phyloP scores from a whole-genome alignment of 345 rosid species.

The Citrus inodora region DNA sequence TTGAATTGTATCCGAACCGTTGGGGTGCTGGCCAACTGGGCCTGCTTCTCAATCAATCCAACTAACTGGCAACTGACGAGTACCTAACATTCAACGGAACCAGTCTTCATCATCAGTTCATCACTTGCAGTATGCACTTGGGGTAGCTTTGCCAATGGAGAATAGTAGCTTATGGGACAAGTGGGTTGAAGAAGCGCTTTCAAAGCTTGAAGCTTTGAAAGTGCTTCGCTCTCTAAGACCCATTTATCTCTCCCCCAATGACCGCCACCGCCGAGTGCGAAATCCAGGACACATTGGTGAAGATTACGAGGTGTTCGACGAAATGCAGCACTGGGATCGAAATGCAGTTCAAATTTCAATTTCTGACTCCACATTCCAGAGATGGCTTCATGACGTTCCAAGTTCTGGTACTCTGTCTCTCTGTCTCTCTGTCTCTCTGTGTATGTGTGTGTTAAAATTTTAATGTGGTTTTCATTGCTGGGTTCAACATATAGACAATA shows the following conservation, averaged over 20 bases:
- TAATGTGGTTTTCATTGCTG: not conserved
- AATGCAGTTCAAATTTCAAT: constrained; percentile 64
- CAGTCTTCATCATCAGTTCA: not conserved
- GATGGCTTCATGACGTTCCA: constrained; percentile 81
- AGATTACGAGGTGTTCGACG: constrained; percentile 62
- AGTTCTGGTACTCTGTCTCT: constrained; percentile 49
- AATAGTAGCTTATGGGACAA: constrained; percentile 49
- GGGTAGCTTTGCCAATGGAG: constrained; percentile 11
- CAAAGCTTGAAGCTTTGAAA: constrained; percentile 58
- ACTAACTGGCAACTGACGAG: not conserved
- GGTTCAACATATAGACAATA: not conserved
- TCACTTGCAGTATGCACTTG: too few relatives aligned
- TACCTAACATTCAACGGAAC: not conserved
- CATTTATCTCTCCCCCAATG: constrained; percentile 43
- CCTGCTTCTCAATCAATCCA: too few relatives aligned
- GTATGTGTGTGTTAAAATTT: not conserved
- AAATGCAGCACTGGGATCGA: constrained; percentile 80
- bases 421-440: not conserved
- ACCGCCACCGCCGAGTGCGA: constrained; percentile 2
- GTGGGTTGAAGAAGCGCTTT: constrained; percentile 72
- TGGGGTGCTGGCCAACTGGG: not conserved
- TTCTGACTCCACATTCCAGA: constrained; percentile 54
- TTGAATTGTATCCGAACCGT: not conserved
- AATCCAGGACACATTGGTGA: constrained; percentile 13
- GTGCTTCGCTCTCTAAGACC: constrained; percentile 82